These are phyloP conservation scores for Globisporangium paddicum DNA, from an alignment of 352 stramenopile genomes.

Conservation along the genomic window DNA sequence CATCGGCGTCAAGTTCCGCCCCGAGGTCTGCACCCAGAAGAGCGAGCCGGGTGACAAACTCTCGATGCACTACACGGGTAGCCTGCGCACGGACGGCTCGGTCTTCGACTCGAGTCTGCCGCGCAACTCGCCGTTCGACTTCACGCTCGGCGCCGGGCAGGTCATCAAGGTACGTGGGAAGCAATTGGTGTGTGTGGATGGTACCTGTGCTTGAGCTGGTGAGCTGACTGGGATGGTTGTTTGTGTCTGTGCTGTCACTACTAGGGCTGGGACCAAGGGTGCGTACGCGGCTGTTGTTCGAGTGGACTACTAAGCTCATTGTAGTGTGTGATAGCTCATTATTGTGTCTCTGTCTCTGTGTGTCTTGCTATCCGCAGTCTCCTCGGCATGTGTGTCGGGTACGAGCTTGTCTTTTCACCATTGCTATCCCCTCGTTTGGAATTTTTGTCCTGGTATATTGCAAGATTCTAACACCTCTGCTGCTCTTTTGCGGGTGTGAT, in stretches of 20 bases:
- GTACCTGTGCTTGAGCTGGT: not conserved
- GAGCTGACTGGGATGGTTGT: slow-evolving; percentile 3
- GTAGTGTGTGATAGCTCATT: not conserved
- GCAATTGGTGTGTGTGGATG: not conserved
- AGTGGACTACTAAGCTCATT: not conserved
- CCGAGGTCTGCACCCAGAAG: slow-evolving; percentile 64
- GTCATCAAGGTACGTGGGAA: slow-evolving; percentile 91
- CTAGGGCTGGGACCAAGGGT: slow-evolving; percentile 81
- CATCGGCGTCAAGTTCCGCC: slow-evolving; percentile 77
- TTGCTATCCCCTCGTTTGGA: not conserved
- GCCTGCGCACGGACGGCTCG: slow-evolving; percentile 92
- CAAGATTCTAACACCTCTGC: not conserved
- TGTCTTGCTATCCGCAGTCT: slow-evolving; percentile 33
- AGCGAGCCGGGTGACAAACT: slow-evolving; percentile 84
- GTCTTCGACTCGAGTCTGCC: slow-evolving; percentile 97
- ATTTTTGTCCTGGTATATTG: not conserved
- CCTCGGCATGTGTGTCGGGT: slow-evolving; percentile 86
- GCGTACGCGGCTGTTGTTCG: not conserved
- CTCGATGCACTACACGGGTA: slow-evolving; percentile 96
- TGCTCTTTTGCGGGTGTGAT: not conserved
- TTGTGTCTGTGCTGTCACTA: not conserved
- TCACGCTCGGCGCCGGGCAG: slow-evolving; percentile 90
- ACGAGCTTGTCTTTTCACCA: slow-evolving; percentile 9
- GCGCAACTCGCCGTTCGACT: slow-evolving; percentile 92
- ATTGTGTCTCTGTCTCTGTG: slow-evolving; percentile 8